Percentiles rank a stretch among this genome's conserved stretches.
phyloP scores from a whole-genome alignment of 495 filamentous ascomycete species.

The Bathelium albidoporum region DNA sequence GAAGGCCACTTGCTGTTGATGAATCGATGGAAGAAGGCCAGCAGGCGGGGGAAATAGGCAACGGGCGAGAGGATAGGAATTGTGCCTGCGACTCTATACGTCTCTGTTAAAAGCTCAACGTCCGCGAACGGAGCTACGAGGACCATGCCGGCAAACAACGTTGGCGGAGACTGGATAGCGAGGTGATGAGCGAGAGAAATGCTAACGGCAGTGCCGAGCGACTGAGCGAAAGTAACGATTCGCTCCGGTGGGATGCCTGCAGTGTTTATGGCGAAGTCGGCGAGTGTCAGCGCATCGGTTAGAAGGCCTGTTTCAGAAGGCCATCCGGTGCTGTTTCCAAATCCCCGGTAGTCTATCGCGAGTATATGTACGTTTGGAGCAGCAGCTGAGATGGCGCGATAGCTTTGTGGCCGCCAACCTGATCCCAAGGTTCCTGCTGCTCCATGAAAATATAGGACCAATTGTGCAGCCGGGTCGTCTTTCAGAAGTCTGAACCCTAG shows the following conservation, averaged over 20 bases:
- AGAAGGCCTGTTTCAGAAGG: constrained; percentile 24
- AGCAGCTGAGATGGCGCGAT: constrained; percentile 49
- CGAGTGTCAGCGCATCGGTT: constrained; percentile 44
- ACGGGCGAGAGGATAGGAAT: constrained; percentile 38
- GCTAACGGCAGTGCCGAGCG: constrained; percentile 26
- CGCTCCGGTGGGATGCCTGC: constrained; percentile 20
- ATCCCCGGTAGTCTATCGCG: constrained; percentile 35
- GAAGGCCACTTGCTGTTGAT: constrained; percentile 24
- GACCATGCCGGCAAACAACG: constrained; percentile 24
- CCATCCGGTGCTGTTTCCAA: constrained; percentile 22
- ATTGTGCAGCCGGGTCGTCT: constrained; percentile 48
- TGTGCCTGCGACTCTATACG: constrained; percentile 36
- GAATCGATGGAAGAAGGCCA: constrained; percentile 19
- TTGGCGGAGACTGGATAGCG: constrained; percentile 6
- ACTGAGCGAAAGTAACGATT: constrained; percentile 26
- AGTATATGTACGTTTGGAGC: constrained; percentile 50
- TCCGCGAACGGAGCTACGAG: constrained; percentile 38
- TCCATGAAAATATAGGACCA: constrained; percentile 46
- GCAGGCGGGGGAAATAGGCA: constrained; percentile 29
- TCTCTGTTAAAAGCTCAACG: constrained; percentile 34
- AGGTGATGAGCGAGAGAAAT: constrained; percentile 18
- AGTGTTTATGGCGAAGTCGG: constrained; percentile 44
- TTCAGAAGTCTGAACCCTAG: constrained; percentile 49
- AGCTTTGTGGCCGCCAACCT: constrained; percentile 49
- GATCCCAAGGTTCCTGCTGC: constrained; percentile 59